Percentiles rank a stretch among this genome's conserved stretches.
Evolutionary conservation across 2,329 filamentous ascomycete species (phyloP).

Genomic region (Microsporum audouinii): DNA sequence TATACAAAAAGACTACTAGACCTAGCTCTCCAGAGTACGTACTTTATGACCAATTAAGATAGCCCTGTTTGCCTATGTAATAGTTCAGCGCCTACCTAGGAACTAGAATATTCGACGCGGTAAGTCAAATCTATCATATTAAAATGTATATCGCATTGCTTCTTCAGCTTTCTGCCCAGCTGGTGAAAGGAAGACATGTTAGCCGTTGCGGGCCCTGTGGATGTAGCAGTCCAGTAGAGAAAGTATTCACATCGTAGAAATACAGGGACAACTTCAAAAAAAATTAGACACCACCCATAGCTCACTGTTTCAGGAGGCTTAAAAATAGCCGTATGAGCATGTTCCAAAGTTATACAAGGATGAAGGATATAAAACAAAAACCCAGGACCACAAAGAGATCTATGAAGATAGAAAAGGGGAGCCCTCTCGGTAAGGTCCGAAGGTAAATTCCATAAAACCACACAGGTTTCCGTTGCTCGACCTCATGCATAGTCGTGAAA

Average conservation of each 20-base stretch:
- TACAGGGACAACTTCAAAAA: neutral
- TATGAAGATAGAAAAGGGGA: neutral
- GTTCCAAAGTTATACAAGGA: neutral
- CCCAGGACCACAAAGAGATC: neutral
- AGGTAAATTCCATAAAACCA: neutral
- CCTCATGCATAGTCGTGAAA: neutral
- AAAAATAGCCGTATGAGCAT: neutral
- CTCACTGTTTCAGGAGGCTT: neutral
- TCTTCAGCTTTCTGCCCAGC: neutral
- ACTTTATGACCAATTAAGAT: neutral
- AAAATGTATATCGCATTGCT: neutral
- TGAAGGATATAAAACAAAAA: neutral
- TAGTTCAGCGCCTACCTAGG: neutral
- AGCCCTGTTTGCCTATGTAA: neutral
- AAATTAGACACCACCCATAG: neutral
- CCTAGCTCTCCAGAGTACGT: neutral
- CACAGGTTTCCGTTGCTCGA: no score
- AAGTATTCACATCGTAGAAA: neutral
- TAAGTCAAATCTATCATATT: neutral
- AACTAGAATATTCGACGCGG: neutral
- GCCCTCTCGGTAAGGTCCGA: neutral
- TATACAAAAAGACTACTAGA: neutral
- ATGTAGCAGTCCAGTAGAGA: neutral
- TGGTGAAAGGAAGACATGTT: neutral
- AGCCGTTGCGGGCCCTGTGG: neutral